These are phyloP conservation scores for Podaxis pistillaris DNA, from an alignment of 768 basidiomycete genomes.

Conservation along the genomic window DNA sequence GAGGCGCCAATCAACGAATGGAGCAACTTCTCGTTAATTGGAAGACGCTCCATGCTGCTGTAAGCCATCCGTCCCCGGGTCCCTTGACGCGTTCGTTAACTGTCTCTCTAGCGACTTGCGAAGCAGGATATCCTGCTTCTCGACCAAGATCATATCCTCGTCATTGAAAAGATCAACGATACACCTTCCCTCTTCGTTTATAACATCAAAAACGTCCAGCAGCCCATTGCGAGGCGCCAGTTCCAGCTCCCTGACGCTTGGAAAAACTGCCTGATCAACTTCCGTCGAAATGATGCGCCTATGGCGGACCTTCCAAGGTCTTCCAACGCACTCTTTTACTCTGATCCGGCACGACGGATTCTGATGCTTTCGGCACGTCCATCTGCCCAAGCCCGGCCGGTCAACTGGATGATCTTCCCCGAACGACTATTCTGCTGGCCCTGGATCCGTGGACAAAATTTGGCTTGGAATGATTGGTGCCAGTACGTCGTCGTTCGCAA, in stretches of 20 bases:
- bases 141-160: slow-evolving; percentile 43
- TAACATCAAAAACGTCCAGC: slow-evolving; percentile 42
- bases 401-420: slow-evolving; percentile 54
- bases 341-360: slow-evolving; percentile 50
- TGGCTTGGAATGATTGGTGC: slow-evolving; percentile 59
- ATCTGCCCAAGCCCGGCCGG: slow-evolving; percentile 28
- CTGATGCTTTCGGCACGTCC: slow-evolving; percentile 47
- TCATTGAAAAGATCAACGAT: slow-evolving; percentile 35
- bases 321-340: slow-evolving; percentile 53
- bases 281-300: slow-evolving; percentile 47
- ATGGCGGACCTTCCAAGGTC: slow-evolving; percentile 27
- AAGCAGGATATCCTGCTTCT: slow-evolving; percentile 48
- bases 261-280: slow-evolving; percentile 43
- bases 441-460: slow-evolving; percentile 37
- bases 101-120: slow-evolving; percentile 42
- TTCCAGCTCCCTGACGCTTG: slow-evolving; percentile 59
- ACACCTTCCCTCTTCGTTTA: slow-evolving; percentile 42
- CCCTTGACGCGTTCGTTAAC: slow-evolving; percentile 5
- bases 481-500: slow-evolving; percentile 48
- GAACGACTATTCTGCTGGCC: slow-evolving; percentile 48
- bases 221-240: slow-evolving; percentile 42
- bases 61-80: slow-evolving; percentile 22
- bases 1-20: slow-evolving; percentile 29
- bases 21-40: slow-evolving; percentile 52
- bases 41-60: slow-evolving; percentile 45